Evolutionary conservation across 2,329 filamentous ascomycete genomes (phyloP).

Genomic region (Microascus cirrosus): DNA sequence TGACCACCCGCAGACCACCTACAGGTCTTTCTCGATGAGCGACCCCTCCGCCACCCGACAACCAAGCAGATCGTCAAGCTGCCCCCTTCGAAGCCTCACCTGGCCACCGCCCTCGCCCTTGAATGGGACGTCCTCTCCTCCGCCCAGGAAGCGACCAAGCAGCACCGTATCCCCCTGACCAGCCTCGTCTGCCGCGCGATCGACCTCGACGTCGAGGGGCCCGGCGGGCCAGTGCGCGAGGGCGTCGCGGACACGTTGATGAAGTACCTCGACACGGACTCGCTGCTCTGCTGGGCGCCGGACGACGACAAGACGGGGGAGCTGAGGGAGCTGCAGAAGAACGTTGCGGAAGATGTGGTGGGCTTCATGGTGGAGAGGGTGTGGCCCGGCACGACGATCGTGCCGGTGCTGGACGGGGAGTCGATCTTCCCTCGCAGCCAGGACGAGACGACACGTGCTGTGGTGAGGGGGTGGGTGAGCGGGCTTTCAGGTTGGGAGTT

Average conservation of each 20-base stretch:
- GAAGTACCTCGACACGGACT: conserved; percentile 86
- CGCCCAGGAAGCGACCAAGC: conserved; percentile 71
- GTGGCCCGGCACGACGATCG: conserved; percentile 74
- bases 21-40: conserved; percentile 63
- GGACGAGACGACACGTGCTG: conserved; percentile 59
- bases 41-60: conserved; percentile 67
- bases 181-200: conserved; percentile 73
- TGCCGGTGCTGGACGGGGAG: conserved; percentile 66
- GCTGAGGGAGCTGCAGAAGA: conserved; percentile 62
- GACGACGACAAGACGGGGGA: conserved; percentile 29
- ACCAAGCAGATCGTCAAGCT: conserved; percentile 62
- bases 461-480: conserved; percentile 67
- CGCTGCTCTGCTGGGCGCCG: conserved; percentile 77
- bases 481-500: conserved; percentile 69
- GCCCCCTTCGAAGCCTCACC: conserved; percentile 64
- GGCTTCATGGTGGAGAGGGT: conserved; percentile 58
- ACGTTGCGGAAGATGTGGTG: conserved; percentile 59
- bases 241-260: conserved; percentile 59
- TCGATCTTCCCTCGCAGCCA: conserved; percentile 70
- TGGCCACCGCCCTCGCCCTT: conserved; percentile 75
- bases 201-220: conserved; percentile 63
- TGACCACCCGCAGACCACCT: conserved; percentile 23
- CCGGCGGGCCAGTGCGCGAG: conserved; percentile 38
- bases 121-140: conserved; percentile 87
- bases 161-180: conserved; percentile 84